A percentile compares a stretch with the other conserved stretches of the same genome.
These are phyloP conservation scores for Cryphonectria nitschkei DNA, from an alignment of 2,329 filamentous ascomycete species.

Conservation along the genomic window DNA sequence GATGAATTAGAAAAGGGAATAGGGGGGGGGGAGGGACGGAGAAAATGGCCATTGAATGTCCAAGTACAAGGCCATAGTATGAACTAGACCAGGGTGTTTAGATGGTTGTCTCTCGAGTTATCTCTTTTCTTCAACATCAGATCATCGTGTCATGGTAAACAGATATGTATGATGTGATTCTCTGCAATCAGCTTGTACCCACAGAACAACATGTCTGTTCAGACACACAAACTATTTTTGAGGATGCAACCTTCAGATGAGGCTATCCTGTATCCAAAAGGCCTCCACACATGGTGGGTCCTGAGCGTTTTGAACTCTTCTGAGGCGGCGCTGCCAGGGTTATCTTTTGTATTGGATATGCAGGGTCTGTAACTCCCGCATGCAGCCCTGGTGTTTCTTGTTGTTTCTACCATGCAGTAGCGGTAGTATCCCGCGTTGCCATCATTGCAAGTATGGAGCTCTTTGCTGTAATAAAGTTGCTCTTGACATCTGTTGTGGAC, in stretches of 20 bases:
- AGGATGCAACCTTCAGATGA: neutral
- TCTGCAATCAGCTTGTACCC: neutral
- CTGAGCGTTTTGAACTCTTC: neutral
- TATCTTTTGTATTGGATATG: neutral
- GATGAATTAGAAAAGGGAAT: neutral
- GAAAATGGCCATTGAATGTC: too few relatives aligned
- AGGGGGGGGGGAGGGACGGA: neutral
- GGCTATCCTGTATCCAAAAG: neutral
- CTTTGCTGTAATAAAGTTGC: neutral
- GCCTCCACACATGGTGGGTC: neutral
- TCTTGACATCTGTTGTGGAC: too few relatives aligned
- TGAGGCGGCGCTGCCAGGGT: neutral
- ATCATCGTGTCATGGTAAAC: neutral
- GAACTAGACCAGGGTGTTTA: too few relatives aligned
- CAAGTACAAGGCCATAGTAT: too few relatives aligned
- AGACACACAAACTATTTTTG: neutral
- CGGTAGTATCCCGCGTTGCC: too few relatives aligned
- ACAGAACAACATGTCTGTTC: neutral
- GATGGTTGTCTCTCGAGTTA: neutral
- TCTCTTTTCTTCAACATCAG: neutral
- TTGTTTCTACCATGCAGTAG: neutral
- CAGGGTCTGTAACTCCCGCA: neutral
- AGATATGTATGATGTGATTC: too few relatives aligned
- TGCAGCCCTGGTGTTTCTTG: slow-evolving; percentile 3
- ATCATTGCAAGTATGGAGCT: too few relatives aligned